Conservation (phyloP, 805 yeast genomes). For the Saccharomycopsis olivae region DNA sequence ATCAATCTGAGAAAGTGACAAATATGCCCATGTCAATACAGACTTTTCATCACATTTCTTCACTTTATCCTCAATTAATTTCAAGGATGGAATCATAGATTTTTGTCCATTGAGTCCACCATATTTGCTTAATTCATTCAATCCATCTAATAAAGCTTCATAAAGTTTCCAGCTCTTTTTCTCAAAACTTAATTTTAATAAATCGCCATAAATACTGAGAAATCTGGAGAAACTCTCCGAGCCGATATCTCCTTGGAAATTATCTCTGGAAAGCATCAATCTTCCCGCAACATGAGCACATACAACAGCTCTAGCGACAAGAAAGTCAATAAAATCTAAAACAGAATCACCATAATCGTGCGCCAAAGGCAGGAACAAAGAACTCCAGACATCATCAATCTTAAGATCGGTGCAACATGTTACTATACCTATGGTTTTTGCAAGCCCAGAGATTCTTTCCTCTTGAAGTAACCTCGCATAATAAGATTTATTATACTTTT, state of each 20-base stretch:
- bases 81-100: conserved; percentile 15
- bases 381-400: neutral
- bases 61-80: conserved; percentile 29
- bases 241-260: neutral
- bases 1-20: conserved; percentile 33
- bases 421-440: conserved; percentile 24
- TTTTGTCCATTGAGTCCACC: conserved; percentile 25
- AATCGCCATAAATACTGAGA: neutral
- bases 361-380: neutral
- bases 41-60: conserved; percentile 52
- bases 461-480: conserved; percentile 20
- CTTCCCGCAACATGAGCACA: conserved; percentile 7
- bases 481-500: conserved; percentile 10
- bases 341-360: neutral
- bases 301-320: conserved; percentile 5
- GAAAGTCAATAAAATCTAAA: conserved; percentile 9
- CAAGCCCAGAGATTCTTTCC: conserved; percentile 20
- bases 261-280: neutral
- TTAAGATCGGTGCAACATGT: neutral
- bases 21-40: conserved; percentile 41
- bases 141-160: conserved; percentile 7
- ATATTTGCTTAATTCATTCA: conserved; percentile 14
- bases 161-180: conserved; percentile 14
- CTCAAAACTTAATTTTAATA: conserved; percentile 3
- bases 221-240: neutral